Base-by-base conservation (phyloP, 1,139 yeast species). In the Spencermartinsiella ligniputridi region DNA sequence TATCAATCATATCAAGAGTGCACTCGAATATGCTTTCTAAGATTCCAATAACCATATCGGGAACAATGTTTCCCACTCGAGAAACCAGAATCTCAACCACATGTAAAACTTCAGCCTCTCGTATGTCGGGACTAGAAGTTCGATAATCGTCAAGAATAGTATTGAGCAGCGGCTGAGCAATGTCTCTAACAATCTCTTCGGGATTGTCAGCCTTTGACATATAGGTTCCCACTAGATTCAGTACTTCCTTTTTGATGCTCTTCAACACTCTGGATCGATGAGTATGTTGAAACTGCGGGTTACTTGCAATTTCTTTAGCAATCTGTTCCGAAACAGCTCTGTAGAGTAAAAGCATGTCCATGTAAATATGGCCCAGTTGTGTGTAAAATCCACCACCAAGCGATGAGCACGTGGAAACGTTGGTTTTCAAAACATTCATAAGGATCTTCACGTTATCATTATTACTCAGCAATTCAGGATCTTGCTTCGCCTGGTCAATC, bases 71-170 rank as follows among this genome's bases (percentile, higher is more conserved):
- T 11, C 97, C 97, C 45, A 89, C 94, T 62, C 89, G 83, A 29
- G 79, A 72, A 18, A 92, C 94, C 51, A 94, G 78, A 1, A 96
- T 89, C 15, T 96, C 81, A 80, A 92, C 83, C 75, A 97, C 89
- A 67, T 86, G 87, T 62, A 92, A 75, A 3, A 92, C 98, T 69
- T 94, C 98, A 3, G 97, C 96, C 69, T 94, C 98, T 61, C 98
- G 82, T 5, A 97, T 96, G 69, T 88, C 96, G 3, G 98, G 95
- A 30, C 89, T 96, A 60, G 87, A 87, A 16, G 80, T 72, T 59
- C 79, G 79, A 68, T 94, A 94, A 66, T 94, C 99, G 52, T 86
- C 94, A 54, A 94, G 76, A 15, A 89, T 94, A 0, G 97, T 89
- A 35, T 78, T 77, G 56, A 94, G 77, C 58, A 94, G 71, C 38